Evolutionary conservation across 169 alveolate species (phyloP), one percentile per base, ranked within the genome.

Genomic region (Cryptosporidium viatorum): DNA sequence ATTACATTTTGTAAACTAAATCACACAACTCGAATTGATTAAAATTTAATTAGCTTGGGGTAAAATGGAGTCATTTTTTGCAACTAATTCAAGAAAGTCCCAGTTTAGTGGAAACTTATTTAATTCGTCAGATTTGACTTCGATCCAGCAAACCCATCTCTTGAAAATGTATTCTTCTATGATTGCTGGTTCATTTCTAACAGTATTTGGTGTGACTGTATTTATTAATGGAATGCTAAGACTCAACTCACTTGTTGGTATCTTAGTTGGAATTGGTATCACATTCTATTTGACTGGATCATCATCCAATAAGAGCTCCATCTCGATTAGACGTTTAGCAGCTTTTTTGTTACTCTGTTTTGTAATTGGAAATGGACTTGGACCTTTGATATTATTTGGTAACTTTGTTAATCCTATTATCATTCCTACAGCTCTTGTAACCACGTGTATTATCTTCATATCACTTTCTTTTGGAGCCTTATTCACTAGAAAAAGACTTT

Each of bases 101-200:
- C 55, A 45, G 43, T 65, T 65, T 37, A 80, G 89, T 80, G 89
- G 80, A 8, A 60, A 80, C 74, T 62, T 80, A 7, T 60, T 39
- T 62, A 80, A 65, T 14, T 26, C 74, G 9, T 43, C 60, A n/a
- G 75, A 59, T 29, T 12, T 80, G 35, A 62, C 89, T 8, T 62
- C 73, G 5, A 37, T 48, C 7, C 89, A 80, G 43, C 89, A 80
- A 26, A 41, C 80, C 18, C 89, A 80, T 31, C 29, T 80, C 9
- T 33, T 80, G 16, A 80, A 80, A 29, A 80, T 80, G 89, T 80
- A 80, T 35, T 62, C 89, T 3, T 59, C 75, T 18, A 80, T 80
- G n/a, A 31, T 80, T 12, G 75, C 70, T 10, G 89, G 89, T 18
- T 62, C 89, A 9, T 59, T 80, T 9, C 35, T 80, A 6, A 80